Evolutionary conservation across 345 rosid species (phyloP).

Genomic region (Syzygium grande): DNA sequence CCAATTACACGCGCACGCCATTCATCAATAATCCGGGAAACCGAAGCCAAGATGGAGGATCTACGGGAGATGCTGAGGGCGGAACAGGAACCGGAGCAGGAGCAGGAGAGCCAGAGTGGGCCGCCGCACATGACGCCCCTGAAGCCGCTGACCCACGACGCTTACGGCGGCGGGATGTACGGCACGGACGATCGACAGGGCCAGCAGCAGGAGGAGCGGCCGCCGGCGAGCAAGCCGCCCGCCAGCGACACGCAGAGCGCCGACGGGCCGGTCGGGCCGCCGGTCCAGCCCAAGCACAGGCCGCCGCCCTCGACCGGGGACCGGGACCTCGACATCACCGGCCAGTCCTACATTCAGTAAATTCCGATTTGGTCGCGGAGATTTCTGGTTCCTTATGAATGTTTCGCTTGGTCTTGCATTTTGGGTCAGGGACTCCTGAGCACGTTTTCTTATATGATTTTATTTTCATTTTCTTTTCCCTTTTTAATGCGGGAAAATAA

Average conservation of each 20-base stretch:
- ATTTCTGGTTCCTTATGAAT: background rate
- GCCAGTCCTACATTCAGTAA: conserved; percentile 63
- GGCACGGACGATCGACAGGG: conserved; percentile 25
- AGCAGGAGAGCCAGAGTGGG: conserved; percentile 9
- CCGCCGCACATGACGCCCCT: conserved; percentile 36
- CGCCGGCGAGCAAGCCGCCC: conserved; percentile 14
- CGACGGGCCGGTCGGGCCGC: conserved; percentile 36
- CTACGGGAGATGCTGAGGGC: conserved; percentile 7
- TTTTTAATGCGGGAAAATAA: background rate
- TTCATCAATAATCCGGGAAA: background rate
- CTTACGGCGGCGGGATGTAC: conserved; percentile 66
- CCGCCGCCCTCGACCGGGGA: conserved; percentile 55
- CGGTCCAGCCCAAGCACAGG: conserved; percentile 27
- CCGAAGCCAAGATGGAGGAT: conserved; percentile 18
- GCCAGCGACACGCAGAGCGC: conserved; percentile 64
- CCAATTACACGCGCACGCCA: background rate
- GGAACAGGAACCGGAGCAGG: background rate
- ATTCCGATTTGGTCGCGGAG: background rate
- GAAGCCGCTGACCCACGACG: conserved; percentile 45
- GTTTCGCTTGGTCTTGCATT: background rate
- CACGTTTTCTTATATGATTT: background rate
- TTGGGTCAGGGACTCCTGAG: background rate
- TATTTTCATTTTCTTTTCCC: background rate
- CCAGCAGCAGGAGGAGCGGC: conserved; percentile 1
- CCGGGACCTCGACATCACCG: conserved; percentile 55